Conservation (phyloP, 495 filamentous ascomycete genomes). For the Letharia lupina region DNA sequence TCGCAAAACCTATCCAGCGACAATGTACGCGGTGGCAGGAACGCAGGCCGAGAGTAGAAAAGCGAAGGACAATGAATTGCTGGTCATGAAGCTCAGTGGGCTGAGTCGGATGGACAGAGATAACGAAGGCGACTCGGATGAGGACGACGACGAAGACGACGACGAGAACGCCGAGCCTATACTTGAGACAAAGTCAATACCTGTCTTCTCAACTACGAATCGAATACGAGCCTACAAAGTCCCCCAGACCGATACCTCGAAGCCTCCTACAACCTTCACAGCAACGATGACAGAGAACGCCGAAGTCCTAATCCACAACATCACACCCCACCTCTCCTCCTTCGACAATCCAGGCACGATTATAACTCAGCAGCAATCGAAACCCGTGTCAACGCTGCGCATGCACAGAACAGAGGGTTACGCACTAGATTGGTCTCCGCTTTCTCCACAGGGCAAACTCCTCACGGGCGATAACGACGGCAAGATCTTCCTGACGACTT, state of each 20-base stretch:
- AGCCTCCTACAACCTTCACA: slow-evolving; percentile 68
- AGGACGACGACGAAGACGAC: slow-evolving; percentile 53
- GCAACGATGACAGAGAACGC: slow-evolving; percentile 86
- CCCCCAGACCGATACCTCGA: slow-evolving; percentile 57
- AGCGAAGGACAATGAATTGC: slow-evolving; percentile 78
- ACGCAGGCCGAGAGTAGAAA: slow-evolving; percentile 75
- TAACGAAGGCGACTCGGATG: slow-evolving; percentile 59
- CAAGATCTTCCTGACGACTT: slow-evolving; percentile 75
- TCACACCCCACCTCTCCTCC: slow-evolving; percentile 73
- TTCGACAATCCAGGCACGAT: slow-evolving; percentile 82
- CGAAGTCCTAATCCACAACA: slow-evolving; percentile 85
- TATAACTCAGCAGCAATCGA: slow-evolving; percentile 71
- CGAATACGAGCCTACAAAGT: slow-evolving; percentile 78
- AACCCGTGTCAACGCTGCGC: slow-evolving; percentile 74
- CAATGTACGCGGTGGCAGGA: slow-evolving; percentile 85
- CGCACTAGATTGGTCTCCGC: slow-evolving; percentile 85
- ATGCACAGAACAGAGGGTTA: slow-evolving; percentile 93
- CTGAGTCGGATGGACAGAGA: slow-evolving; percentile 75
- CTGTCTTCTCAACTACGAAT: slow-evolving; percentile 78
- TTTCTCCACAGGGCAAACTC: slow-evolving; percentile 68
- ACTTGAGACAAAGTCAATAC: slow-evolving; percentile 84
- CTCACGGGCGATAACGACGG: slow-evolving; percentile 88
- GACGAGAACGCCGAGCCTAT: slow-evolving; percentile 80
- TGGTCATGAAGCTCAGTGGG: slow-evolving; percentile 92
- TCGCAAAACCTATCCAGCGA: slow-evolving; percentile 82